Evolutionary conservation across 768 basidiomycete species (phyloP).

Genomic region (Trametes elegans): DNA sequence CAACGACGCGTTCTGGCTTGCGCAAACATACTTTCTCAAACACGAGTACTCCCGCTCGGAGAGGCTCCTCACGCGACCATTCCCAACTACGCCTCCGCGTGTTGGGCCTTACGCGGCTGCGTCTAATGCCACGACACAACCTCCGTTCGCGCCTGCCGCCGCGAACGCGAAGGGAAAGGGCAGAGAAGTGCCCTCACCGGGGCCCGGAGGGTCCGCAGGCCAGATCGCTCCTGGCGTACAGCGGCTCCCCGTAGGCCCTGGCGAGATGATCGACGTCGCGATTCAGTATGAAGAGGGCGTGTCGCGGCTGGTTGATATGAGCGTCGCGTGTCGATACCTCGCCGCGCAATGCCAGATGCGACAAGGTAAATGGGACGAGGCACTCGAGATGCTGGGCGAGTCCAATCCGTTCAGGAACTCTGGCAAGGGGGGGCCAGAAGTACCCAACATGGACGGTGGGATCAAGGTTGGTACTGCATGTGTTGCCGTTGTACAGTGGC

Average conservation of each 20-base stretch:
- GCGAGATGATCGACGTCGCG: conserved; percentile 67
- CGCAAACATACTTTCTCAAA: conserved; percentile 95
- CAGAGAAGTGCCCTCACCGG: conserved; percentile 39
- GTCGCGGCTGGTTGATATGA: conserved; percentile 87
- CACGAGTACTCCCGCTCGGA: conserved; percentile 95
- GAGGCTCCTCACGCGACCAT: conserved; percentile 84
- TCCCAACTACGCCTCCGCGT: conserved; percentile 47
- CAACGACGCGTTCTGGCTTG: conserved; percentile 99
- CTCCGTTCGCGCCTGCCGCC: conserved; percentile 15
- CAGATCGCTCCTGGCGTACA: conserved; percentile 33
- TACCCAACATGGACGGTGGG: conserved; percentile 85
- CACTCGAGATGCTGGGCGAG: conserved; percentile 90
- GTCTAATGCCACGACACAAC: conserved; percentile 42
- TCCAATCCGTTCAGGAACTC: conserved; percentile 83
- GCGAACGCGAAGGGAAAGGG: conserved; percentile 57
- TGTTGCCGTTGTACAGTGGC: too few species aligned
- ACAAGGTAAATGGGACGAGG: conserved; percentile 90
- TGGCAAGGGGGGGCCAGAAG: conserved; percentile 62
- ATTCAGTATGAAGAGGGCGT: conserved; percentile 62
- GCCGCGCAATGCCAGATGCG: conserved; percentile 93
- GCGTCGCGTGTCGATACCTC: conserved; percentile 92
- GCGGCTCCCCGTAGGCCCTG: conserved; percentile 63
- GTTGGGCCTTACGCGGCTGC: conserved; percentile 30
- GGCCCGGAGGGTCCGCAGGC: conserved; percentile 6
- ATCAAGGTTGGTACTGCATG: conserved; percentile 65